Conservation (phyloP, 176 grass and related monocot genomes). For the Alloteropsis semialata region DNA sequence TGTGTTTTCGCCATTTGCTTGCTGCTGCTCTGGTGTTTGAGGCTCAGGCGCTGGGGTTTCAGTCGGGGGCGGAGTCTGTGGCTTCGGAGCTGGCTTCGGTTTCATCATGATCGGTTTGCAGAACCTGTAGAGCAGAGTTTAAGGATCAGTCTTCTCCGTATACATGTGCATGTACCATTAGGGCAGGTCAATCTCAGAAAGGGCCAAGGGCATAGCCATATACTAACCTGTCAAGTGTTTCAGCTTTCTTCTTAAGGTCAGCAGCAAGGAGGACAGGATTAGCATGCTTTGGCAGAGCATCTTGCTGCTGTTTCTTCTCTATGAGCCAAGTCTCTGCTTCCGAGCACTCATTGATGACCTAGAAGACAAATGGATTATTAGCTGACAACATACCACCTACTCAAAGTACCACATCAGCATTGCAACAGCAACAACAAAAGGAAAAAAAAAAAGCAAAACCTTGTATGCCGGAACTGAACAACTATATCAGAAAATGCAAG, state of each 20-base stretch:
- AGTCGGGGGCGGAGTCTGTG: constrained; percentile 48
- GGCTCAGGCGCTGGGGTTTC: constrained; percentile 31
- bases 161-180: background rate
- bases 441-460: background rate
- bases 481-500: background rate
- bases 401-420: background rate
- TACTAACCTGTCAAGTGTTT: constrained; percentile 72
- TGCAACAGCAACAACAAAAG: background rate
- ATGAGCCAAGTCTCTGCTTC: constrained; percentile 63
- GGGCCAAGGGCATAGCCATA: background rate
- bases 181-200: background rate
- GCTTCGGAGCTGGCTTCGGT: constrained; percentile 64
- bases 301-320: constrained; percentile 77
- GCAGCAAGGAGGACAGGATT: constrained; percentile 54
- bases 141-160: background rate
- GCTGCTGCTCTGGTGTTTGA: constrained; percentile 41
- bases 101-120: constrained; percentile 94
- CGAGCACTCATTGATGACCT: constrained; percentile 72
- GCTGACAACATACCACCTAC: background rate
- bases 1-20: constrained; percentile 11
- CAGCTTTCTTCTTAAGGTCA: constrained; percentile 74
- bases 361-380: background rate
- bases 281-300: constrained; percentile 78
- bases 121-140: constrained; percentile 48
- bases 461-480: background rate